Base-by-base conservation (phyloP, 2,329 filamentous ascomycete genomes). In the Aureobasidium subglaciale region DNA sequence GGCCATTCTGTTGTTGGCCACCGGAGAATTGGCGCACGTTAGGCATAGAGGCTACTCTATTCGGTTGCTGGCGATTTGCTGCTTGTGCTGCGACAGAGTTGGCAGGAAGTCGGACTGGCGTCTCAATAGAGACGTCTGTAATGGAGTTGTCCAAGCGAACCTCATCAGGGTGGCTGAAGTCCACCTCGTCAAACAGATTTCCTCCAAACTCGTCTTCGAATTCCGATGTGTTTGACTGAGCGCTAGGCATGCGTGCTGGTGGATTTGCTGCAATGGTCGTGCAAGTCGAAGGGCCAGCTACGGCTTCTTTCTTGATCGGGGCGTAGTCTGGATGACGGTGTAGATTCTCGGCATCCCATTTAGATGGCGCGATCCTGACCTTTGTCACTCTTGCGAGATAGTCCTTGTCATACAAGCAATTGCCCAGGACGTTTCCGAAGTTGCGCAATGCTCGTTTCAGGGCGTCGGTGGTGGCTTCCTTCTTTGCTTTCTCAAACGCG, bases 401-500 rank as follows among this genome's bases (percentile, higher is more conserved):
- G 59, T 92, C 85, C 71, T 96, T 95, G 74, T 99, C 93, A 72
- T 99, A 97, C 58, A 99, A 85, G 75, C 93, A 99, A 68, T 97
- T 99, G n/a, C 93, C 93, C 55, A 99, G 77, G 15, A 97, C 87
- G 64, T 97, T 97, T 58, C 93, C 93, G 71, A 99, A 99, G 60
- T 85, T 96, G 58, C 92, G 81, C 65, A 99, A 69, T 1, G 93
- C 84, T 62, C 93, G 81, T 73, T 99, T 99, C 67, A 99, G 69
- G 1, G 85, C 93, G 72, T 99, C 93, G 9, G 95, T 97, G 2
- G 90, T 95, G 7, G 90, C 95, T 74, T 97, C 91, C 70, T 99
- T 99, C 76, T 97, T 99, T 1, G 93, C 91, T 73, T 99, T 99
- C 70, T 99, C 93, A 65, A 97, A 99, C 0, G 92, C 93, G 50